Conservation (phyloP, 352 stramenopile genomes). For the Pythium brassicae region DNA sequence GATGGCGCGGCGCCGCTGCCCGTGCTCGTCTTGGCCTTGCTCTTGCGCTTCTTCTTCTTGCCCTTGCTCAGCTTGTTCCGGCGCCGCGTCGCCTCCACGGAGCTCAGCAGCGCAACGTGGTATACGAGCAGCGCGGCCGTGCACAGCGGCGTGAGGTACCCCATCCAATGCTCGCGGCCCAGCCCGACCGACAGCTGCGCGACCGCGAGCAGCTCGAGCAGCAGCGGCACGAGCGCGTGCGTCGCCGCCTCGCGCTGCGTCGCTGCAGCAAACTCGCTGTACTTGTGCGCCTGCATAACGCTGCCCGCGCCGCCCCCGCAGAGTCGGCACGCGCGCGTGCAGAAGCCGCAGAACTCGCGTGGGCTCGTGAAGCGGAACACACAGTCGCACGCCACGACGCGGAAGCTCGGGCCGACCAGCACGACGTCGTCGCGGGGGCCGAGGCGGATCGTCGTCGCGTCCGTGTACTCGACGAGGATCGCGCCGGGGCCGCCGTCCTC, state of each 20-base stretch:
- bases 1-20: constrained; percentile 6
- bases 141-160: constrained; percentile 42
- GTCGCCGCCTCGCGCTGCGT: constrained; percentile 49
- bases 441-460: constrained; percentile 41
- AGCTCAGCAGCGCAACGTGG: constrained; percentile 42
- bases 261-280: constrained; percentile 68
- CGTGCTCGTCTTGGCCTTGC: constrained; percentile 16
- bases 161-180: constrained; percentile 44
- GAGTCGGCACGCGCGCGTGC: constrained; percentile 57
- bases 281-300: constrained; percentile 66
- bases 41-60: constrained; percentile 57
- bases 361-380: constrained; percentile 63
- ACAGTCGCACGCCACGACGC: constrained; percentile 82
- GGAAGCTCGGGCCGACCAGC: constrained; percentile 68
- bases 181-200: constrained; percentile 43
- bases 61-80: constrained; percentile 48
- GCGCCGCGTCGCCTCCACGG: constrained; percentile 45
- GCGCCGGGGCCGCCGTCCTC: constrained; percentile 73
- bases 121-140: constrained; percentile 47
- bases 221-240: constrained; percentile 52
- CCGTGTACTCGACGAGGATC: constrained; percentile 64
- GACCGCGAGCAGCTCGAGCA: constrained; percentile 38
- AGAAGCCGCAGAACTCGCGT: constrained; percentile 74
- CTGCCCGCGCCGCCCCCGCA: constrained; percentile 79
- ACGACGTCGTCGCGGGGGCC: constrained; percentile 42